Evolutionary conservation across 148 eudicot species (phyloP).

Genomic region (Cornus controversa): DNA sequence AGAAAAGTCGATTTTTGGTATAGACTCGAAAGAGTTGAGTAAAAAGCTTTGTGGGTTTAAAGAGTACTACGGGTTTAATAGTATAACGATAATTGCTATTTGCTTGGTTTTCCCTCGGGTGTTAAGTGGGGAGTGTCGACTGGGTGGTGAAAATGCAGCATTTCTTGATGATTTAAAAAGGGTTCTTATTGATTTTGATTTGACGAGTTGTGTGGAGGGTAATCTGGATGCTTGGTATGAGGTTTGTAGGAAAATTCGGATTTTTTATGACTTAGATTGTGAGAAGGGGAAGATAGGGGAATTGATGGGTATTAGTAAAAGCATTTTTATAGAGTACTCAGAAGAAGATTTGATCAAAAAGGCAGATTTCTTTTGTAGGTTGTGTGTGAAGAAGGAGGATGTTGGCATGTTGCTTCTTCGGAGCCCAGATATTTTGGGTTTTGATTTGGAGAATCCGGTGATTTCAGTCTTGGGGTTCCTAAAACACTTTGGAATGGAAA

Average conservation of each 20-base stretch:
- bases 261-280: slow-evolving; percentile 68
- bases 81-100: slow-evolving; percentile 41
- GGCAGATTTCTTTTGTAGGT: slow-evolving; percentile 52
- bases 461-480: slow-evolving; percentile 55
- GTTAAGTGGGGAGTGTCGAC: slow-evolving; percentile 27
- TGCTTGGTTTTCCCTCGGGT: slow-evolving; percentile 66
- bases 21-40: slow-evolving; percentile 25
- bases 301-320: slow-evolving; percentile 38
- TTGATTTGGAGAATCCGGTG: slow-evolving; percentile 36
- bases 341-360: slow-evolving; percentile 50
- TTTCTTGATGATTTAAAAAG: slow-evolving; percentile 53
- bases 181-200: slow-evolving; percentile 51
- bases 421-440: slow-evolving; percentile 46
- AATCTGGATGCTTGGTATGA: slow-evolving; percentile 51
- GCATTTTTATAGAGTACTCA: slow-evolving; percentile 40
- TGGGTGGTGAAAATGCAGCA: slow-evolving; percentile 24
- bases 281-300: slow-evolving; percentile 49
- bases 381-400: slow-evolving; percentile 42
- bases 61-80: slow-evolving; percentile 48
- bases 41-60: slow-evolving; percentile 38
- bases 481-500: slow-evolving; percentile 46
- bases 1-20: slow-evolving; percentile 48
- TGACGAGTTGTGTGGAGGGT: slow-evolving; percentile 28
- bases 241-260: slow-evolving; percentile 47
- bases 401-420: slow-evolving; percentile 59